Evolutionary conservation across 257 asterid species (phyloP), one percentile per base, ranked within the genome.

Genomic region (Jacaranda copaia): DNA sequence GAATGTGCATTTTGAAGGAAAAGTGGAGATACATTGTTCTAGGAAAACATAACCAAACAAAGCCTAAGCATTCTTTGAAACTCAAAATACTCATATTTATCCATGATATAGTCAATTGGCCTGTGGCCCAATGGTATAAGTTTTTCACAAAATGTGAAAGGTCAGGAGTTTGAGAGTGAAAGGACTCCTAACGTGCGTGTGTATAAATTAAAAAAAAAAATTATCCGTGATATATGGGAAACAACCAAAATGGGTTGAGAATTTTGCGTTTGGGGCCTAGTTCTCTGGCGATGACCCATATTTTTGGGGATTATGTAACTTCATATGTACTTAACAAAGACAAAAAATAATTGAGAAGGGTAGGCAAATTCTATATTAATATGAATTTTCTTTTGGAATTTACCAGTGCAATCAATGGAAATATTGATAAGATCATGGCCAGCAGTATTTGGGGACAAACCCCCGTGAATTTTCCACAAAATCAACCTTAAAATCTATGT

Each of bases 361-460:
- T 12, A 32, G 16, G 40, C 3, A 16, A 16, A 56, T 4, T 15
- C 53, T 14, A 19, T 53, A 16, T 15, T 1, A n/a, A 53, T 6
- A 6, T 16, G 19, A 15, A 16, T 0, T 14, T 14, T 53, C 8
- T 7, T 19, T 20, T 59, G 40, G 66, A 59, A 59, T 25, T 59
- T 59, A 32, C 16, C 4, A 10, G 16, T 20, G 32, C 42, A 1
- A 32, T 59, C 42, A 32, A 59, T 20, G 16, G 11, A 8, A 16
- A 56, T 8, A 16, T 35, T 56, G 62, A 56, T 5, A 18, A 7
- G 62, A 56, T 18, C 13, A 16, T 8, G 42, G 12, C 32, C 16
- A 46, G 25, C 8, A 48, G 35, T 64, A 36, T 59, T 25, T 45
- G 25, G 56, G 68, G 57, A 57, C 68, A 57, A 70, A 43, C 70